Evolutionary conservation across 352 stramenopile genomes (phyloP).

Genomic region (Blastocystis sp.): DNA sequence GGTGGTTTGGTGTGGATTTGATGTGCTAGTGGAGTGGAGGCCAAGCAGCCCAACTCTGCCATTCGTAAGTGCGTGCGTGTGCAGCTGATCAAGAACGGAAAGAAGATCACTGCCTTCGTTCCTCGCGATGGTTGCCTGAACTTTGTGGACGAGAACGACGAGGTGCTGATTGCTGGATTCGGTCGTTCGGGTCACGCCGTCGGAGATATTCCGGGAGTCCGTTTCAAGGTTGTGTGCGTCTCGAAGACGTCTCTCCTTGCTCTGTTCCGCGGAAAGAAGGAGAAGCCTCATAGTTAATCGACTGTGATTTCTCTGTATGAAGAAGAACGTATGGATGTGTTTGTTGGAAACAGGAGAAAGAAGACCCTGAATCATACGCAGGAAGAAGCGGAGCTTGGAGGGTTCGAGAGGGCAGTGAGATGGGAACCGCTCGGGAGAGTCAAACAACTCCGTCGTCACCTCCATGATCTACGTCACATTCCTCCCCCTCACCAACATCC

Average conservation of each 20-base stretch:
- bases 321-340: neutral
- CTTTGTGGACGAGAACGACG: constrained; percentile 97
- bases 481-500: neutral
- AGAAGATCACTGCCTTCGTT: constrained; percentile 99
- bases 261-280: constrained; percentile 99
- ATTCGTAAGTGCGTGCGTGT: constrained; percentile 99
- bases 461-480: constrained; percentile 18
- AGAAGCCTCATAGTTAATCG: constrained; percentile 91
- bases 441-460: neutral
- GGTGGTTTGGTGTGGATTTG: constrained; percentile 55
- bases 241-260: constrained; percentile 74
- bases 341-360: neutral
- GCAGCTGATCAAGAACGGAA: constrained; percentile 99
- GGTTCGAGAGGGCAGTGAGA: neutral
- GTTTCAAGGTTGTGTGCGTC: constrained; percentile 85
- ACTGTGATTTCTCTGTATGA: neutral
- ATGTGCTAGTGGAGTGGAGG: constrained; percentile 85
- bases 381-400: neutral
- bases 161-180: constrained; percentile 98
- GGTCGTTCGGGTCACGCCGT: constrained; percentile 94
- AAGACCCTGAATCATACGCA: neutral
- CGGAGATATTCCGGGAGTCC: constrained; percentile 99
- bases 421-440: neutral
- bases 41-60: constrained; percentile 99
- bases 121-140: constrained; percentile 99